phyloP scores from a whole-genome alignment of 2,329 filamentous ascomycete species.

The Emmonsiellopsis sp. region DNA sequence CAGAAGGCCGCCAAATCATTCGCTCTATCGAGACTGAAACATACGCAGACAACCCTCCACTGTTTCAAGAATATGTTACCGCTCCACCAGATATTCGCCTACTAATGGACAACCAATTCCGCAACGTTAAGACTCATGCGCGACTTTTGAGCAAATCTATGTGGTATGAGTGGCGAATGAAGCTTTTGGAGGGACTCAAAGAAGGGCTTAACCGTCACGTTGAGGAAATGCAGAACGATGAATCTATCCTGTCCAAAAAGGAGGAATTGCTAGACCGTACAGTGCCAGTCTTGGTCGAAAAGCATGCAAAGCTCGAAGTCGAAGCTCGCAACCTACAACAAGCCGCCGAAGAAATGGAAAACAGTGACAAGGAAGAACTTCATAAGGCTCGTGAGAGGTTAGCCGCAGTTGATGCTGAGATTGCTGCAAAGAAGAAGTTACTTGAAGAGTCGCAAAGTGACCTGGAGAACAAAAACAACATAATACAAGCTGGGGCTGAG shows the following conservation, averaged over 20 bases:
- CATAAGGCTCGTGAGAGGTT: conserved; percentile 62
- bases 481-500: conserved; percentile 52
- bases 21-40: conserved; percentile 85
- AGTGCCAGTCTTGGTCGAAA: conserved; percentile 55
- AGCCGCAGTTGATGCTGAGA: conserved; percentile 52
- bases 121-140: conserved; percentile 91
- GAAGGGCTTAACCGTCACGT: conserved; percentile 68
- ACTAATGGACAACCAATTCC: conserved; percentile 93
- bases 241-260: conserved; percentile 55
- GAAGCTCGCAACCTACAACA: conserved; percentile 61
- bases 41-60: conserved; percentile 75
- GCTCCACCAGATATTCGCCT: conserved; percentile 73
- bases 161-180: conserved; percentile 98
- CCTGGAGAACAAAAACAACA: conserved; percentile 55
- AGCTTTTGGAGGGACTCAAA: conserved; percentile 71
- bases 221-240: conserved; percentile 67
- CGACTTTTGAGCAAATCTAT: conserved; percentile 85
- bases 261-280: conserved; percentile 58
- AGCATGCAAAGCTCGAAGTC: conserved; percentile 50
- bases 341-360: conserved; percentile 51
- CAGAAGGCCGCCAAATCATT: conserved; percentile 80
- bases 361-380: conserved; percentile 70
- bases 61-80: conserved; percentile 85
- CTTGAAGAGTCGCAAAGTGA: conserved; percentile 59
- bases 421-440: conserved; percentile 58